Base-by-base conservation (phyloP, 2,329 filamentous ascomycete genomes). In the Cladophialophora yegresii region DNA sequence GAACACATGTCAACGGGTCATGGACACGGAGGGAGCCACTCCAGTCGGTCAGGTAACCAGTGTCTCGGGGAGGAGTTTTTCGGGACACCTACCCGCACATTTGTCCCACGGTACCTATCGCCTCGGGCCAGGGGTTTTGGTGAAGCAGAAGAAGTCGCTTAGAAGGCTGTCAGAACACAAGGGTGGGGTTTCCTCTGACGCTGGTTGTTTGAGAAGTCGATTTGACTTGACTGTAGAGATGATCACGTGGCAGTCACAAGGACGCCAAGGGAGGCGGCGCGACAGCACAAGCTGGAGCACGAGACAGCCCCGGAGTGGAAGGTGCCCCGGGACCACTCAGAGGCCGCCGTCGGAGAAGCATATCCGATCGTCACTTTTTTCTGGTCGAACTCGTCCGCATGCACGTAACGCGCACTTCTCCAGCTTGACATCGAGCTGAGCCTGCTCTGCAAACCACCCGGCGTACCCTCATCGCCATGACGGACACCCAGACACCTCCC, bases 391-490 rank as follows among this genome's bases (percentile, higher is more conserved):
- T 36, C 23, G 26, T 23, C 47, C 47, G 23, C 22, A 20, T 51
- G 43, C 56, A 59, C 10, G 56, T 43, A 33, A 59, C 10, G 56
- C 45, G 47, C 45, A 54, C 8, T 58, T 58, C 20, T 23, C 47
- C 23, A 20, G 30, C 22, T 33, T 20, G 22, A 54, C 0, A 20
- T 33, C 51, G 51, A 54, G 23, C 51, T 20, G 16, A 54, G 28
- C 51, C 23, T 36, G 47, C 32, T 20, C 45, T 28, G 30, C 33
- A 28, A 22, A 40, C 30, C 28, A 13, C 36, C 20, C 16, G 33
- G 55, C 32, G 51, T 20, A n/a, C 30, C 26, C 57, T 45, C 59
- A 47, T 28, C 30, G 72, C 62, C 67, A 79, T 79, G 77, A 72
- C 75, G 54, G 76, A 79, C 54, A 40, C 12, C 13, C 20, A 23